Base-by-base conservation (phyloP, 352 stramenopile species). In the Globisporangium paroecandrum region DNA sequence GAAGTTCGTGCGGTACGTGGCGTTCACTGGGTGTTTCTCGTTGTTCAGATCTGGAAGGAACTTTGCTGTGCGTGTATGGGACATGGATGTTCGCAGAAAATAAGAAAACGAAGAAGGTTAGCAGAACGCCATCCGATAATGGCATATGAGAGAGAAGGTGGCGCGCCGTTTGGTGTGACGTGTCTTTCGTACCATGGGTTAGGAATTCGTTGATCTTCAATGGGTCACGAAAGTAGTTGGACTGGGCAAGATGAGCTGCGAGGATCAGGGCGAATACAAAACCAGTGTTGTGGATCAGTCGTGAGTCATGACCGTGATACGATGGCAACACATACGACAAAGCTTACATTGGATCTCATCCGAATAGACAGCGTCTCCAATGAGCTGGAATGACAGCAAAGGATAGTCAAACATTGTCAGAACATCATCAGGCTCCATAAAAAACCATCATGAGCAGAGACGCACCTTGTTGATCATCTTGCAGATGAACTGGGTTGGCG, bases 191-290 rank as follows among this genome's bases (percentile, higher is more conserved):
- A 93, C 89, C 82, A 56, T 89, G 73, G 10, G 79, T 74, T 15
- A 94, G 69, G 57, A 92, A 97, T 18, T 84, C 78, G 20, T 78
- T 53, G 46, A 94, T 91, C 49, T 79, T 78, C 22, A 82, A 74
- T 12, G 94, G 93, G 72, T 98, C 90, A 25, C 94, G 87, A 71
- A 93, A 98, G 77, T 98, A 98, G 70, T 98, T 97, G 32, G 92
- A 82, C 75, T 98, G 95, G 32, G 95, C 94, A 32, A 95, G 63
- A 46, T 81, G 81, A 29, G 85, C 87, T 94, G 58, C 12, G 13
- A 43, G 6, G 22, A 51, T n/a, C 6, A 22, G 4, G 22, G 18
- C 4, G 10, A 8, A 51, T 9, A 51, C 20, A 51, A 51, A 51
- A 51, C 3, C 43, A 22, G 5, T 24, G 2, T n/a, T 22, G 43